phyloP scores from a whole-genome alignment of 164 flowering plant species.

The Liriodendron chinense region DNA sequence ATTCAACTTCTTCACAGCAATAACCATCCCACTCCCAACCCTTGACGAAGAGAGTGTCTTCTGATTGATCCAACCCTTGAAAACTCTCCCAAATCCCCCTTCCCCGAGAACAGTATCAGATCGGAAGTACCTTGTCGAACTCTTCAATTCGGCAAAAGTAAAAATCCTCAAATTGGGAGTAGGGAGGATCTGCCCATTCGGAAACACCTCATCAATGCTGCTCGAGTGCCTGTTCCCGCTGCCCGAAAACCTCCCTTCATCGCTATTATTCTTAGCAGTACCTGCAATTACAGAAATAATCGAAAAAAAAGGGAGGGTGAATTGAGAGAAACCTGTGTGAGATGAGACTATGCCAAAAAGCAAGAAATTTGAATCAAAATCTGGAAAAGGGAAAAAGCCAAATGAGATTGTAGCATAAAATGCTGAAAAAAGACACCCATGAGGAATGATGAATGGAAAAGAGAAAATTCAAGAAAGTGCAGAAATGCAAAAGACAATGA shows the following conservation, averaged over 20 bases:
- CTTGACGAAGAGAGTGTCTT: constrained; percentile 45
- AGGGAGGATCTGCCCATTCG: constrained; percentile 45
- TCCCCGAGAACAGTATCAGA: constrained; percentile 55
- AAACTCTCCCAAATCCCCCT: constrained; percentile 76
- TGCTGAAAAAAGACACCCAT: not conserved
- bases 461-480: too few species aligned
- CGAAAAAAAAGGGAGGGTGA: not conserved
- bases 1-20: constrained; percentile 72
- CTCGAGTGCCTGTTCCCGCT: not conserved
- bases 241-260: not conserved
- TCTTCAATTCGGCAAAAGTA: constrained; percentile 53
- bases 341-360: not conserved
- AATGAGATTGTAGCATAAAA: not conserved
- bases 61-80: constrained; percentile 66
- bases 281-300: not conserved
- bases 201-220: constrained; percentile 21
- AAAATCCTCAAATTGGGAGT: constrained; percentile 46
- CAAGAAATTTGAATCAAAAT: not conserved
- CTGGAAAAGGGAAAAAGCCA: not conserved
- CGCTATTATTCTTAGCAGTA: not conserved
- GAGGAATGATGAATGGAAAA: not conserved
- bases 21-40: constrained; percentile 45
- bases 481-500: too few species aligned
- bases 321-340: not conserved
- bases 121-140: constrained; percentile 53